These are phyloP conservation scores for Skeletonema potamos DNA, from an alignment of 108 stramenopile genomes.

Conservation along the genomic window DNA sequence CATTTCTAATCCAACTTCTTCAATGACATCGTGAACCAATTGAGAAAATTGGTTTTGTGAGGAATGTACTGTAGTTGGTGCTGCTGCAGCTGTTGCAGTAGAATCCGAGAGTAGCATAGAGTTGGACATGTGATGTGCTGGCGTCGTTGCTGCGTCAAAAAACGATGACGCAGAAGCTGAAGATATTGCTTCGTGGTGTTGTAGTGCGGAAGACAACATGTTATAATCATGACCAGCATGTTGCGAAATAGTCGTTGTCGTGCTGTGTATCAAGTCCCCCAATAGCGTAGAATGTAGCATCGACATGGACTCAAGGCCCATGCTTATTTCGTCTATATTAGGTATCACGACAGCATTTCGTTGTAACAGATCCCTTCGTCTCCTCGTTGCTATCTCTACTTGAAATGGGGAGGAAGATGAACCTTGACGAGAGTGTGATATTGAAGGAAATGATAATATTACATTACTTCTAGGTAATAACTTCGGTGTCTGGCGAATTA, in stretches of 20 bases:
- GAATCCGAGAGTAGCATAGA: constrained; percentile 27
- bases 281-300: neutral
- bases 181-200: neutral
- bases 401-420: neutral
- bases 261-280: neutral
- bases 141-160: neutral
- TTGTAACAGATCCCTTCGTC: neutral
- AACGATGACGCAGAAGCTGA: neutral
- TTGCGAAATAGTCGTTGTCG: neutral
- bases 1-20: constrained; percentile 26
- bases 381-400: neutral
- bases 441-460: neutral
- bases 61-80: neutral
- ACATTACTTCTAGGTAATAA: neutral
- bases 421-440: neutral
- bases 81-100: neutral
- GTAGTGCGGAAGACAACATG: neutral
- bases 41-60: constrained; percentile 1
- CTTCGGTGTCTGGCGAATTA: neutral
- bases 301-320: neutral
- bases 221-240: neutral
- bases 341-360: neutral
- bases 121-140: neutral
- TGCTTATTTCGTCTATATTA: neutral
- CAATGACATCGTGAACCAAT: constrained; percentile 15